These are phyloP conservation scores for Arabidopsis suecica DNA, from an alignment of 345 rosid genomes.

Conservation along the genomic window DNA sequence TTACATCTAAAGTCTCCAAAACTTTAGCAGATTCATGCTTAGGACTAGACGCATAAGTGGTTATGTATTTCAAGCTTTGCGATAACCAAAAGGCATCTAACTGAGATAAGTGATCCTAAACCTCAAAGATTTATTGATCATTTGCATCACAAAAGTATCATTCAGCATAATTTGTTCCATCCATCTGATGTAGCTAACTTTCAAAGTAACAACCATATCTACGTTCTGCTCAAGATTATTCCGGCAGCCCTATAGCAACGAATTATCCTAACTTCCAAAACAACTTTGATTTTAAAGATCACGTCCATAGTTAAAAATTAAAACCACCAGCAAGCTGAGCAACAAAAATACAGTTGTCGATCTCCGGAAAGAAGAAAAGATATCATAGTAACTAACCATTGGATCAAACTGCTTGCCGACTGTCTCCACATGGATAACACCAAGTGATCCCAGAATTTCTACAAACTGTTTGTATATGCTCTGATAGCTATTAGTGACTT, in stretches of 20 bases:
- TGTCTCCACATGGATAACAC: conserved; percentile 85
- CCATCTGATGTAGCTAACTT: conserved; percentile 22
- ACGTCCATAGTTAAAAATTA: conserved; percentile 5
- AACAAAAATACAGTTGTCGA: neutral
- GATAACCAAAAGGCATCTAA: conserved; percentile 19
- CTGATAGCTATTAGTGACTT: conserved; percentile 86
- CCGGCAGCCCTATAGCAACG: neutral
- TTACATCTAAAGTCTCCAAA: neutral
- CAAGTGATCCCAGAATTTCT: conserved; percentile 77
- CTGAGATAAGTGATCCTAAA: neutral
- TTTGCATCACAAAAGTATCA: neutral
- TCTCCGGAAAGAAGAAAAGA: conserved; percentile 13
- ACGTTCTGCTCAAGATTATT: conserved; percentile 5
- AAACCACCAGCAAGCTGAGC: conserved; percentile 4
- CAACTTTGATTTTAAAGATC: neutral
- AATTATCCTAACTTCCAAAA: conserved; percentile 8
- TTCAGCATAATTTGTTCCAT: neutral
- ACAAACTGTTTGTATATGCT: conserved; percentile 88
- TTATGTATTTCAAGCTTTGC: neutral
- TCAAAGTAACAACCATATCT: conserved; percentile 14
- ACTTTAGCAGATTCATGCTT: conserved; percentile 18
- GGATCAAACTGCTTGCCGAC: conserved; percentile 91
- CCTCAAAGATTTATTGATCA: neutral
- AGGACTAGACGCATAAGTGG: conserved; percentile 9
- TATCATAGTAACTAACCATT: conserved; percentile 64